phyloP scores from a whole-genome alignment of 1,284 basidiomycete genomes.

The Cryptococcus sp. region DNA sequence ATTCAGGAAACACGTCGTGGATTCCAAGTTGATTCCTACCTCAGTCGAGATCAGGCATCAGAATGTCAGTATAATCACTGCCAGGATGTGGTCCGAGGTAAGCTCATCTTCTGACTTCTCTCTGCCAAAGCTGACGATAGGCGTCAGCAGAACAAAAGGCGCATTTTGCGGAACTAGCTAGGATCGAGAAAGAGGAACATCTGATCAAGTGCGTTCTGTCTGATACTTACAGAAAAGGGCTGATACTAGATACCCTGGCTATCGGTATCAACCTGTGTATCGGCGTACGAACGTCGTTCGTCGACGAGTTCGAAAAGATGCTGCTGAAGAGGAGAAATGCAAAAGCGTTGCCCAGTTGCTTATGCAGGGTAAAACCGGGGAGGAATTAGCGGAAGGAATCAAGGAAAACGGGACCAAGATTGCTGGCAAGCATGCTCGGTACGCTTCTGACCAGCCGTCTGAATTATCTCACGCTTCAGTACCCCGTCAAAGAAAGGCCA shows the following conservation, averaged over 20 bases:
- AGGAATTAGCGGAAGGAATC: conserved; percentile 63
- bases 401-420: conserved; percentile 51
- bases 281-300: conserved; percentile 36
- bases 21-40: conserved; percentile 68
- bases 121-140: conserved; percentile 2
- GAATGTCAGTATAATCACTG: conserved; percentile 49
- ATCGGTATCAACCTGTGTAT: conserved; percentile 39
- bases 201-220: conserved; percentile 55
- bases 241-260: conserved; percentile 29
- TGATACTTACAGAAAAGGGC: neutral
- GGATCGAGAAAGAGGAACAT: conserved; percentile 69
- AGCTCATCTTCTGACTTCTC: neutral
- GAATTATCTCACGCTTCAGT: neutral
- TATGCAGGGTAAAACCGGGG: conserved; percentile 66
- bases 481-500: neutral
- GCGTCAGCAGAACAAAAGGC: conserved; percentile 35
- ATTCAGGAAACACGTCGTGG: conserved; percentile 83
- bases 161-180: conserved; percentile 69
- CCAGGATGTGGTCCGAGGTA: conserved; percentile 45
- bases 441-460: conserved; percentile 2
- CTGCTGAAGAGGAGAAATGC: conserved; percentile 51
- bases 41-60: conserved; percentile 78
- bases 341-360: conserved; percentile 65
- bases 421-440: conserved; percentile 2
- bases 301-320: conserved; percentile 51